phyloP scores from a whole-genome alignment of 2,329 filamentous ascomycete genomes.

The Diaporthe velutina region DNA sequence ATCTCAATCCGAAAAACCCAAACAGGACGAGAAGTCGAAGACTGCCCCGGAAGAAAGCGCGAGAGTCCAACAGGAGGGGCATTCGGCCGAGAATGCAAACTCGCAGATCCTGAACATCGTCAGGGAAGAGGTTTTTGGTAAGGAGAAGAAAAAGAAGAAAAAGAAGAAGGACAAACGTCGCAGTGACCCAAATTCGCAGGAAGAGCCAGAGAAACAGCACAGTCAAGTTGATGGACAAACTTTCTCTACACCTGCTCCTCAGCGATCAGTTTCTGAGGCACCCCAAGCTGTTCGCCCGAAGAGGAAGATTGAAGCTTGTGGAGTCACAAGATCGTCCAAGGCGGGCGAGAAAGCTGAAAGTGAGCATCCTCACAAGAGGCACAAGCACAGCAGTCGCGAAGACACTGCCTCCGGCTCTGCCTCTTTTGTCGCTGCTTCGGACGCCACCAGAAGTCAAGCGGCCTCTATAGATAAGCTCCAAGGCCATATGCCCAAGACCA shows the following conservation, averaged over 20 bases:
- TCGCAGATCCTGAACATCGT: neutral
- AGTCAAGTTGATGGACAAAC: neutral
- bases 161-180: neutral
- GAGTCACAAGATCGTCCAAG: neutral
- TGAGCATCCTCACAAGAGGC: neutral
- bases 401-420: neutral
- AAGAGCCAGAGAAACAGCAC: neutral
- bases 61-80: neutral
- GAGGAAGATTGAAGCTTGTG: neutral
- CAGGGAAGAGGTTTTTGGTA: neutral
- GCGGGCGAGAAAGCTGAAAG: neutral
- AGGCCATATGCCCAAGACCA: no score
- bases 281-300: neutral
- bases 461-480: neutral
- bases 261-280: neutral
- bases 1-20: no score
- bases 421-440: neutral
- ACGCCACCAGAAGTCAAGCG: neutral
- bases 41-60: neutral
- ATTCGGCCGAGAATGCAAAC: neutral
- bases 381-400: neutral
- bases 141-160: neutral
- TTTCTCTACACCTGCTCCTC: neutral
- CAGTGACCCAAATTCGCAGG: no score
- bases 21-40: neutral